Base-by-base conservation (phyloP, 805 yeast genomes). In the Suhomyces vadensis region DNA sequence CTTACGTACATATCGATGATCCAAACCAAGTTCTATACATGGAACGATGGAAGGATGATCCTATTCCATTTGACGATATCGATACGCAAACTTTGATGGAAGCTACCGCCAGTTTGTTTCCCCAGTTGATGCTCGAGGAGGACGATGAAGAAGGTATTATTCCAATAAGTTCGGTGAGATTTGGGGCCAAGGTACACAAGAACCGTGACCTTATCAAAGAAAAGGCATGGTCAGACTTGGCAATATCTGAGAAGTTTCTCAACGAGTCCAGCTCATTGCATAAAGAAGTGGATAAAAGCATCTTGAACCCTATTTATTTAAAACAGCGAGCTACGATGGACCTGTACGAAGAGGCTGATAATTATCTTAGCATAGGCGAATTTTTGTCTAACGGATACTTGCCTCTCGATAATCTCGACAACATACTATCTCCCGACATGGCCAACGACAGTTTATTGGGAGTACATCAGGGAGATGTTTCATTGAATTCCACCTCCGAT, bases 41-140 rank as follows among this genome's bases (percentile, higher is more conserved):
- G 62, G 75, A 71, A 44, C 60, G 61, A 24, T 71, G 77, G 77
- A 52, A 52, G 9, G 69, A 69, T 37, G 72, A 68, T 16, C 61
- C 67, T 2, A 61, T 71, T 22, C 68, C 74, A 1, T 71, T 58
- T 43, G 73, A 71, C 43, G 74, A 68, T 35, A 69, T 71, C 14
- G 75, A 71, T 43, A 70, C 75, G 19, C 61, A 59, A 13, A 48
- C 61, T 8, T 55, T 71, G 14, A 47, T 66, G 23, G 75, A 71
- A 23, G 69, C 69, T 4, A 67, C 74, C 3, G 46, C 66, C 3
- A 55, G 43, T 25, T 46, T 69, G 11, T 69, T 69, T 51, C 74
- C 75, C 5, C 66, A 60, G 37, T 54, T 61, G 22, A 54, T 68
- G 8, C 52, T 66, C 1, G 74, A 71, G 13, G 64, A 60, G 9